phyloP scores from a whole-genome alignment of 1,139 yeast species.

The Yamadazyma atmosphaerica region DNA sequence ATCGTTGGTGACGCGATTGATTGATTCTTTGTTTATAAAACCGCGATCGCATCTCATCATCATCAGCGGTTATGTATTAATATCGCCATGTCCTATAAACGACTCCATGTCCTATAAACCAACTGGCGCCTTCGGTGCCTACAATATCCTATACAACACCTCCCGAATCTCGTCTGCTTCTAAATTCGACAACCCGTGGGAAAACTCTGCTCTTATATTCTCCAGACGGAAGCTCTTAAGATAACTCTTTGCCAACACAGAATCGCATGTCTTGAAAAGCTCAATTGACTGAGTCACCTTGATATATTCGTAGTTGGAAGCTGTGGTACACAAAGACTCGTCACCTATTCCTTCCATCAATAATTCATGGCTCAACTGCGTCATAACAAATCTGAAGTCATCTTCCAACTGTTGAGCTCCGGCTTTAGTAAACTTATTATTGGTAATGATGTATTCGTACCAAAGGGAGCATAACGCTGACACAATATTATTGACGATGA shows the following conservation, averaged over 20 bases:
- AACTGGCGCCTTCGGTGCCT: too few species aligned
- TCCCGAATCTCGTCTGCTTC: slow-evolving; percentile 36
- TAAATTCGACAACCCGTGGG: slow-evolving; percentile 23
- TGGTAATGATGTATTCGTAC: slow-evolving; percentile 59
- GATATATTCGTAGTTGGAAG: slow-evolving; percentile 28
- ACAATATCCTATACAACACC: slow-evolving; percentile 30
- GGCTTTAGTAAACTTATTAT: slow-evolving; percentile 55
- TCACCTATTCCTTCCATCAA: slow-evolving; percentile 16
- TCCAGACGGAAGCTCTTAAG: slow-evolving; percentile 17
- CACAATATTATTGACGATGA: slow-evolving; percentile 40
- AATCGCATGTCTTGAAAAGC: slow-evolving; percentile 32
- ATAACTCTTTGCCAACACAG: slow-evolving; percentile 19
- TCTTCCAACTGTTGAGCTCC: slow-evolving; percentile 59
- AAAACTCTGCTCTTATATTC: slow-evolving; percentile 26
- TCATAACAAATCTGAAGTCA: slow-evolving; percentile 54
- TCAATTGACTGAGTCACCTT: slow-evolving; percentile 41
- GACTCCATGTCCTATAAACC: too few species aligned
- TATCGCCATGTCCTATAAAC: too few species aligned
- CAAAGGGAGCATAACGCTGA: slow-evolving; percentile 49
- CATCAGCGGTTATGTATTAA: too few species aligned
- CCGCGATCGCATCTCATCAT: too few species aligned
- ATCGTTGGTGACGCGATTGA: slow-evolving; percentile 18
- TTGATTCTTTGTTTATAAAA: too few species aligned
- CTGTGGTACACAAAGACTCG: slow-evolving; percentile 20
- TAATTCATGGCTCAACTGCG: slow-evolving; percentile 26